These are phyloP conservation scores for Scenedesmus sp. DNA, from an alignment of 163 green algal genomes.

Conservation along the genomic window DNA sequence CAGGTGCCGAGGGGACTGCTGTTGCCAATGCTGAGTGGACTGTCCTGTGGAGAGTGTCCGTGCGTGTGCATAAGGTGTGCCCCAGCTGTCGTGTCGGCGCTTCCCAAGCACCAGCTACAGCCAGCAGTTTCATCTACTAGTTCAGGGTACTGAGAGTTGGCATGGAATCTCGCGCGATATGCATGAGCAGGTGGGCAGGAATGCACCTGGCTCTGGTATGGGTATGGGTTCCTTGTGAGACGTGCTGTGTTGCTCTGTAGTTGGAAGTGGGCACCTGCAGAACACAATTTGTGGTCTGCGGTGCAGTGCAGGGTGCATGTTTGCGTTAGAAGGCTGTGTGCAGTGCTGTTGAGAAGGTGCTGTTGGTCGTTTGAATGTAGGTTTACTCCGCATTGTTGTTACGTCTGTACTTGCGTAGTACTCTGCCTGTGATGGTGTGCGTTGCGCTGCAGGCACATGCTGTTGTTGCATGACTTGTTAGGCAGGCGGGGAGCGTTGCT, in stretches of 20 bases:
- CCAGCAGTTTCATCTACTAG: not conserved
- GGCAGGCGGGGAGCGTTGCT: not conserved
- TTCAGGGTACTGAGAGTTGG: not conserved
- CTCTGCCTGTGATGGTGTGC: not conserved
- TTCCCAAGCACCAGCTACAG: not conserved
- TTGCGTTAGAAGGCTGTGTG: not conserved
- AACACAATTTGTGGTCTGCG: not conserved
- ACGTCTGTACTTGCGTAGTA: not conserved
- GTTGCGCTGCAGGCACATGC: not conserved
- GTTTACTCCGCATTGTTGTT: not conserved
- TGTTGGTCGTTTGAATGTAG: not conserved
- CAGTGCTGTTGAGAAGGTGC: not conserved
- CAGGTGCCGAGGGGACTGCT: too few species aligned
- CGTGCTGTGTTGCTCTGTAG: not conserved
- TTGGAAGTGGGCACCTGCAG: too few species aligned
- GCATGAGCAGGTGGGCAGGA: not conserved
- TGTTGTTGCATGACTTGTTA: not conserved
- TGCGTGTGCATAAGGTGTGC: not conserved
- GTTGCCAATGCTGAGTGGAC: not conserved
- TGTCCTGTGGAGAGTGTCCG: not conserved
- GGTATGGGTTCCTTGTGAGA: not conserved
- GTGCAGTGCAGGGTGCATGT: not conserved
- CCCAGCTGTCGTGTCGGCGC: not conserved
- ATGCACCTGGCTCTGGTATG: not conserved
- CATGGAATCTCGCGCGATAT: not conserved